Conservation (phyloP, 1,284 basidiomycete species). For the Hypsizygus ulmarius region DNA sequence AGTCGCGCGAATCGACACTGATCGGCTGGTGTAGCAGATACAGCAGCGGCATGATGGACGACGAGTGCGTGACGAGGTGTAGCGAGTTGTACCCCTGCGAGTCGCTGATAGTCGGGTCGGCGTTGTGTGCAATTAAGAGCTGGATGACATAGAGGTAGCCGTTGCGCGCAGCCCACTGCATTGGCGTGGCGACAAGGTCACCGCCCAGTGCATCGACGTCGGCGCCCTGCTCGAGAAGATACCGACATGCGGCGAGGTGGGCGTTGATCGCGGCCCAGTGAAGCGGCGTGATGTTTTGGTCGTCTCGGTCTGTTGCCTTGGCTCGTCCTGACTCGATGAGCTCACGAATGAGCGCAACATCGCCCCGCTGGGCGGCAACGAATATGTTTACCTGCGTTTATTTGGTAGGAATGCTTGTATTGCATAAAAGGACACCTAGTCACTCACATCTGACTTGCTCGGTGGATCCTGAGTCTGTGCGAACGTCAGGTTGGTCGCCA, state of each 20-base stretch:
- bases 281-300: slow-evolving; percentile 90
- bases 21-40: slow-evolving; percentile 93
- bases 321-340: slow-evolving; percentile 76
- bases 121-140: slow-evolving; percentile 83
- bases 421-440: not conserved
- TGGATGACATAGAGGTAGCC: slow-evolving; percentile 96
- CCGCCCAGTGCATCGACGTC: slow-evolving; percentile 94
- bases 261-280: slow-evolving; percentile 98
- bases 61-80: slow-evolving; percentile 93
- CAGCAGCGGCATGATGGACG: slow-evolving; percentile 89
- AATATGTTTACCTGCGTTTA: slow-evolving; percentile 63
- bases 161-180: slow-evolving; percentile 98
- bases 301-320: slow-evolving; percentile 78
- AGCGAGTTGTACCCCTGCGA: slow-evolving; percentile 96
- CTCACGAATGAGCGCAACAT: slow-evolving; percentile 63
- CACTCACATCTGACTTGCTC: slow-evolving; percentile 30
- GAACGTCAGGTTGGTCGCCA: slow-evolving; percentile 39
- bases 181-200: slow-evolving; percentile 91
- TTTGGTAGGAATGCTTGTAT: slow-evolving; percentile 1
- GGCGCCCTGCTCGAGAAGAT: slow-evolving; percentile 90
- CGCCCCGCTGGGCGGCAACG: slow-evolving; percentile 85
- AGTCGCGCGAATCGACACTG: slow-evolving; percentile 84
- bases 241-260: slow-evolving; percentile 75
- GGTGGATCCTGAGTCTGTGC: slow-evolving; percentile 32
- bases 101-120: slow-evolving; percentile 90